Evolutionary conservation across 1,139 yeast genomes (phyloP).

Genomic region (Martiniozyma asiatica): DNA sequence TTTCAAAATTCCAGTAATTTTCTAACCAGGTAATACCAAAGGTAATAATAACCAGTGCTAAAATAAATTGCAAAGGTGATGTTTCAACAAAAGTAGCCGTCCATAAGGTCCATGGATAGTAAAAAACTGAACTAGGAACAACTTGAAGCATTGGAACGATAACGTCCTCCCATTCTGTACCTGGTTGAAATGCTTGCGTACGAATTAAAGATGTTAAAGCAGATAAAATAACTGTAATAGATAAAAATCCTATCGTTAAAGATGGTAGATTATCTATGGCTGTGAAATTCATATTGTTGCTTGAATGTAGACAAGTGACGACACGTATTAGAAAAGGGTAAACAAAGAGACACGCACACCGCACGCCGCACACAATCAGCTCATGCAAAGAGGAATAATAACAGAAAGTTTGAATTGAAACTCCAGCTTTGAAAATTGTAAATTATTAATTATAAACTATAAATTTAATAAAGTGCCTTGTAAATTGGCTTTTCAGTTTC

Average conservation of each 20-base stretch:
- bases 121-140: constrained; percentile 50
- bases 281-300: too few species aligned
- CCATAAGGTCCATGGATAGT: constrained; percentile 67
- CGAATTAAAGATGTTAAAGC: constrained; percentile 16
- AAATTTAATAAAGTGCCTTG: too few species aligned
- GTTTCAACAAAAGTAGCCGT: constrained; percentile 66
- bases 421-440: too few species aligned
- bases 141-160: constrained; percentile 45
- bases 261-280: constrained; percentile 5
- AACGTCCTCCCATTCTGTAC: constrained; percentile 15
- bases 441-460: too few species aligned
- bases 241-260: constrained; percentile 10
- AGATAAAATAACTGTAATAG: constrained; percentile 13
- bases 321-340: too few species aligned
- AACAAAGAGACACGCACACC: too few species aligned
- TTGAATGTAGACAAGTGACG: too few species aligned
- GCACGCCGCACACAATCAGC: too few species aligned
- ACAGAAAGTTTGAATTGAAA: too few species aligned
- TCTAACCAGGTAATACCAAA: constrained; percentile 42
- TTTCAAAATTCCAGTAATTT: constrained; percentile 32
- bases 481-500: too few species aligned
- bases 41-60: constrained; percentile 38
- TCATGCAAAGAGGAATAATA: too few species aligned
- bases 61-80: constrained; percentile 35
- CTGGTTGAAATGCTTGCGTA: constrained; percentile 15